phyloP scores from a whole-genome alignment of 768 basidiomycete genomes.

The Stropharia rugosoannulata region DNA sequence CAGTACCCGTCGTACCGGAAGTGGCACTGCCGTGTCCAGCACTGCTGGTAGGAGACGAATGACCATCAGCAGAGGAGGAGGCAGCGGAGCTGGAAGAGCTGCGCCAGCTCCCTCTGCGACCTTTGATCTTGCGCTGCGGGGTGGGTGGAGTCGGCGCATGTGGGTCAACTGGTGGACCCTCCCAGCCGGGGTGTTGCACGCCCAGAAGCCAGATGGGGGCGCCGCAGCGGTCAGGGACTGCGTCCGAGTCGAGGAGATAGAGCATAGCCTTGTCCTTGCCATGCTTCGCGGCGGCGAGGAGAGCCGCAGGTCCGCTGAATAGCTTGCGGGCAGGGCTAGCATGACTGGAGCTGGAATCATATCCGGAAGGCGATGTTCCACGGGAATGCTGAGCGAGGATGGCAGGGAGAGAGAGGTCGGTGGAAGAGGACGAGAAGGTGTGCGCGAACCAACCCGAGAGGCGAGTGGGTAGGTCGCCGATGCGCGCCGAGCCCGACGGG shows the following conservation, averaged over 20 bases:
- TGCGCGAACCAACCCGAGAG: constrained; percentile 83
- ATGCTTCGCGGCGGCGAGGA: constrained; percentile 70
- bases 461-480: constrained; percentile 71
- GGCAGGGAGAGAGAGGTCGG: constrained; percentile 67
- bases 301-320: constrained; percentile 33
- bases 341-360: constrained; percentile 7
- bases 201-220: constrained; percentile 92
- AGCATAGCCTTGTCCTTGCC: constrained; percentile 84
- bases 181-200: constrained; percentile 76
- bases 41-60: not conserved
- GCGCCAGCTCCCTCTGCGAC: not conserved
- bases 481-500: constrained; percentile 25
- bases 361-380: not conserved
- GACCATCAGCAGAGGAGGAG: not conserved
- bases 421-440: constrained; percentile 69
- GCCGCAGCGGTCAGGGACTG: constrained; percentile 75
- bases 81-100: not conserved
- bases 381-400: constrained; percentile 46
- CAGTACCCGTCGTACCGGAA: not conserved
- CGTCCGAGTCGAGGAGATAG: constrained; percentile 89
- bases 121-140: not conserved
- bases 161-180: constrained; percentile 28
- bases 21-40: not conserved
- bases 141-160: constrained; percentile 4
- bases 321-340: constrained; percentile 16